Percentiles rank a stretch among this genome's conserved stretches.
phyloP scores from a whole-genome alignment of 2,329 filamentous ascomycete genomes.

The Talaromyces pinophilus region DNA sequence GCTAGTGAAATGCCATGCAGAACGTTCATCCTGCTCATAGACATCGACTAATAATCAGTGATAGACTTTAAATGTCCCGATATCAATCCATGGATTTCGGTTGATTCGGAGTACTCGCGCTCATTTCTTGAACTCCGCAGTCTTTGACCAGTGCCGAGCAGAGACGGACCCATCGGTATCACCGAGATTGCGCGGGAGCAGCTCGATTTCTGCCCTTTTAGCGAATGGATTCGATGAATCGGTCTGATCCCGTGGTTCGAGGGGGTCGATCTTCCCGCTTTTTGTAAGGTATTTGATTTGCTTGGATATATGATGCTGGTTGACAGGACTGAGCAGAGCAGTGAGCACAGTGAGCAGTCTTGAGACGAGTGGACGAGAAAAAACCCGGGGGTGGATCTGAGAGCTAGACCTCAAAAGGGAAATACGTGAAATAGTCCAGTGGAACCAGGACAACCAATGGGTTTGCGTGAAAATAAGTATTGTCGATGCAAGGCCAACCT shows the following conservation, averaged over 20 bases:
- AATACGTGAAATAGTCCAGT: neutral
- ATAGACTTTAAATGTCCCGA: neutral
- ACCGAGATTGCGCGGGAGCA: slow-evolving; percentile 1
- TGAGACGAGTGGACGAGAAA: neutral
- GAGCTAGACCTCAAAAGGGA: slow-evolving; percentile 4
- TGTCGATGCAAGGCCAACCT: neutral
- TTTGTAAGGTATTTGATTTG: neutral
- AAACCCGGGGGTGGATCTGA: slow-evolving; percentile 7
- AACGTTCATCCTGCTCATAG: neutral
- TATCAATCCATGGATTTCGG: slow-evolving; percentile 3
- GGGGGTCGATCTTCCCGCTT: neutral
- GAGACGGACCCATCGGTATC: slow-evolving; percentile 1
- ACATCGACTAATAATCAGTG: neutral
- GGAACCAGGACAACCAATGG: neutral
- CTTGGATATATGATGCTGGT: neutral
- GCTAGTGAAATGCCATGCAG: neutral
- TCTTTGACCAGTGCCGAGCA: neutral
- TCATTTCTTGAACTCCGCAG: slow-evolving; percentile 8
- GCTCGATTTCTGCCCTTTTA: neutral
- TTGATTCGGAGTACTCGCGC: neutral
- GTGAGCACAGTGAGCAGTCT: no score
- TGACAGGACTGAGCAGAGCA: neutral
- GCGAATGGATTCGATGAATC: neutral
- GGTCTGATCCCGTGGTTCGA: neutral
- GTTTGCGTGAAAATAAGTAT: neutral